phyloP scores from a whole-genome alignment of 2,329 filamentous ascomycete species.

The Stagonosporopsis tanaceti region DNA sequence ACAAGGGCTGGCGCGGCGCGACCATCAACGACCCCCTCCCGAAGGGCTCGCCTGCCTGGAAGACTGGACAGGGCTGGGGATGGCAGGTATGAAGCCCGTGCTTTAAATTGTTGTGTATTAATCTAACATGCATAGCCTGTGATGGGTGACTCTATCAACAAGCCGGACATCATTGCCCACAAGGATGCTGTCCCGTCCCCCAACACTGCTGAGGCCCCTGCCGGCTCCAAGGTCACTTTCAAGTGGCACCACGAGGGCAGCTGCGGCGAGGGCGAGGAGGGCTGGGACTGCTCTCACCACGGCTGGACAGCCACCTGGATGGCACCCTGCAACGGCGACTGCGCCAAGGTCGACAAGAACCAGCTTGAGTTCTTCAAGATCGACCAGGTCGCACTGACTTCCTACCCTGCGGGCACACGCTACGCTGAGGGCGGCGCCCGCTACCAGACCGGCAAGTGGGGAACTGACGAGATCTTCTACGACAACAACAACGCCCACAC shows the following conservation, averaged over 20 bases:
- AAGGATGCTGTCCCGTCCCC: conserved; percentile 40
- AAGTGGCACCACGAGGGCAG: conserved; percentile 41
- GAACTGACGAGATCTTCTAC: conserved; percentile 47
- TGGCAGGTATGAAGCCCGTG: no score
- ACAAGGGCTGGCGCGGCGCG: conserved; percentile 37
- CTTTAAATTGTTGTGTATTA: no score
- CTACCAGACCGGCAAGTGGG: conserved; percentile 43
- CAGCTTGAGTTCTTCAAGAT: conserved; percentile 48
- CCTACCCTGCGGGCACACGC: conserved; percentile 39
- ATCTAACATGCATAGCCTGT: conserved; percentile 32
- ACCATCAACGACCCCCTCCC: conserved; percentile 35
- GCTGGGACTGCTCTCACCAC: conserved; percentile 47
- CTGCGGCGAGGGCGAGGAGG: conserved; percentile 36
- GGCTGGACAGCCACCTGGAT: conserved; percentile 45
- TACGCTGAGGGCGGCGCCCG: conserved; percentile 30
- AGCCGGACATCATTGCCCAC: conserved; percentile 44
- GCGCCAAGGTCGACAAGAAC: conserved; percentile 41
- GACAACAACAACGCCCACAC: conserved; percentile 42
- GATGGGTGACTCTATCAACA: conserved; percentile 36
- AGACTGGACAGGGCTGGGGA: conserved; percentile 45
- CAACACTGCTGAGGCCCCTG: conserved; percentile 38
- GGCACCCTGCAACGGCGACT: conserved; percentile 46
- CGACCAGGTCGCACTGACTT: conserved; percentile 37
- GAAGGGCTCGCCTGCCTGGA: conserved; percentile 44
- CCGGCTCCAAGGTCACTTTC: conserved; percentile 43